Evolutionary conservation across 345 rosid species (phyloP).

Genomic region (Geranium rotundifolium): DNA sequence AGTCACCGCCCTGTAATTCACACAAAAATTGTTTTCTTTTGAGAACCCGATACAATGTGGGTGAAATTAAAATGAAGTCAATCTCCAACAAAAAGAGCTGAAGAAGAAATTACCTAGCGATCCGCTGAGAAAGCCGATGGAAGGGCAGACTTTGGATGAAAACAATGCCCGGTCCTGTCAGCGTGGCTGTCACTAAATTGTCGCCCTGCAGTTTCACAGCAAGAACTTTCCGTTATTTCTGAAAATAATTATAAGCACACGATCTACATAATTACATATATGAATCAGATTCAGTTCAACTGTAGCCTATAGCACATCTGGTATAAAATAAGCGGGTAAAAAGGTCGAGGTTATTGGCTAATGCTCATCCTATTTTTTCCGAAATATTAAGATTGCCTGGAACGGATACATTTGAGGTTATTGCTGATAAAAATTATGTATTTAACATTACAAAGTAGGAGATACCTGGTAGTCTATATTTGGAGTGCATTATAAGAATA

Average conservation of each 20-base stretch:
- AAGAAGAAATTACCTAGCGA: constrained; percentile 52
- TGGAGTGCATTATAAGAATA: too few species aligned
- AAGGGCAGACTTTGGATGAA: constrained; percentile 96
- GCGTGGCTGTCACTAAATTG: constrained; percentile 63
- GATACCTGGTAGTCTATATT: too few species aligned
- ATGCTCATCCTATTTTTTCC: too few species aligned
- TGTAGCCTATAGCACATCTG: too few species aligned
- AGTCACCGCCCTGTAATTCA: constrained; percentile 79
- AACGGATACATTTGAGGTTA: too few species aligned
- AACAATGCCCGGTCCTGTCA: constrained; percentile 96
- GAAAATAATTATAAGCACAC: too few species aligned
- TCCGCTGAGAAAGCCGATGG: constrained; percentile 76
- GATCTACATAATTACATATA: background rate
- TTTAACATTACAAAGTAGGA: too few species aligned
- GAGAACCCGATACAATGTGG: background rate
- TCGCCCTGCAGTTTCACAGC: constrained; percentile 56
- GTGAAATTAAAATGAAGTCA: background rate
- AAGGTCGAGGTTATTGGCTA: too few species aligned
- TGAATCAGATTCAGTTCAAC: background rate
- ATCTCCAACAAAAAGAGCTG: background rate
- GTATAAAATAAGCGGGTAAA: too few species aligned
- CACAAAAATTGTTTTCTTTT: background rate
- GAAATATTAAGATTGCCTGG: too few species aligned
- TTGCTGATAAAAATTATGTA: too few species aligned
- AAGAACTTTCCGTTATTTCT: background rate